These are phyloP conservation scores for Paramecium sexaurelia DNA, from an alignment of 73 alveolate genomes.

Conservation along the genomic window DNA sequence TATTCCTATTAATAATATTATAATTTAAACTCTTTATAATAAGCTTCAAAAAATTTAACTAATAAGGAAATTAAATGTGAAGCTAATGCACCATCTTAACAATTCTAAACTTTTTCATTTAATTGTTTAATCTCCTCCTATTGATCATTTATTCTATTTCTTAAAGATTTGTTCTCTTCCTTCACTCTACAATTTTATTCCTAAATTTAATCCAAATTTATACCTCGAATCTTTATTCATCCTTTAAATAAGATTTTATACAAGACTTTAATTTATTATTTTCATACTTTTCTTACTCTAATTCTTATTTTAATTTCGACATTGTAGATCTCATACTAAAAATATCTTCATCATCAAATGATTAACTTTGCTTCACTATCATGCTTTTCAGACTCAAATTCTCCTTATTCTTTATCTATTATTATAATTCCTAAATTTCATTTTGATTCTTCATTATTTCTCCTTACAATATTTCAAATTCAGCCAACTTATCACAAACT, in stretches of 20 bases:
- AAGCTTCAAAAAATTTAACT: constrained; percentile 19
- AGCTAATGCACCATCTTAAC: constrained; percentile 36
- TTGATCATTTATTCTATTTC: background rate
- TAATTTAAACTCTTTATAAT: constrained; percentile 6
- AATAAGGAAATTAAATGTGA: constrained; percentile 6
- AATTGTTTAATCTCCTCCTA: constrained; percentile 8
- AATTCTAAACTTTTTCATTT: background rate
- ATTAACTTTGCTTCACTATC: background rate
- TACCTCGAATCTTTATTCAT: constrained; percentile 24
- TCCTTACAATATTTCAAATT: background rate
- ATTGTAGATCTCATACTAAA: background rate
- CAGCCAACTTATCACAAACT: background rate
- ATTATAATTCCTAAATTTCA: background rate
- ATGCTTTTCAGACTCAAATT: background rate
- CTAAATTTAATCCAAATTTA: background rate
- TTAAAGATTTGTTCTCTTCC: background rate
- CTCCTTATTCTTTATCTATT: background rate
- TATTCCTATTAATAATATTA: constrained; percentile 4
- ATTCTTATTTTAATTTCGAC: constrained; percentile 6
- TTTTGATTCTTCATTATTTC: background rate
- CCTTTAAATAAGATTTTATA: background rate
- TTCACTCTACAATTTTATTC: constrained; percentile 10
- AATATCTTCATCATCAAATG: constrained; percentile 14
- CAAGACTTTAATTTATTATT: background rate
- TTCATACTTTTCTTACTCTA: background rate